phyloP scores from a whole-genome alignment of 176 grass and related monocot species.

The Oryza glaberrima region DNA sequence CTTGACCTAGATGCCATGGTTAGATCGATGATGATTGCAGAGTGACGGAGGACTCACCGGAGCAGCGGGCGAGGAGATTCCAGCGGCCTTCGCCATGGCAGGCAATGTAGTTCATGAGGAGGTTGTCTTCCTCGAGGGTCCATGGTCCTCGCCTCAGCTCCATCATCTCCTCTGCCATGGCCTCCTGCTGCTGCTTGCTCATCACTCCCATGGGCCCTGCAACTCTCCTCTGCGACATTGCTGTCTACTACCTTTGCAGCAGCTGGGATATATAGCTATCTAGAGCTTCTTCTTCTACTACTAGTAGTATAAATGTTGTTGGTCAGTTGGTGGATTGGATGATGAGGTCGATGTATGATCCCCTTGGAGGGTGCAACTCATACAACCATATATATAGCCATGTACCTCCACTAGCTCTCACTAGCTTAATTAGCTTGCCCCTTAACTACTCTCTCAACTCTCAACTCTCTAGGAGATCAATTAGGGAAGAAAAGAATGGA shows the following conservation, averaged over 20 bases:
- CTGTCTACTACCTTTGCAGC: constrained; percentile 15
- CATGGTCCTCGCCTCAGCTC: constrained; percentile 84
- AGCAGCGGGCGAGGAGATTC: constrained; percentile 89
- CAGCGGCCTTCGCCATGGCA: constrained; percentile 87
- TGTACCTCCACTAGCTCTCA: constrained; percentile 48
- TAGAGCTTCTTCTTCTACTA: background rate
- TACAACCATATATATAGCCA: constrained; percentile 43
- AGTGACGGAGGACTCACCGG: constrained; percentile 44
- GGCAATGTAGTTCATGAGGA: constrained; percentile 95
- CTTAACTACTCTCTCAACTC: constrained; percentile 24
- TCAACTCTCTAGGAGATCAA: constrained; percentile 13
- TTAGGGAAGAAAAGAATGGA: background rate
- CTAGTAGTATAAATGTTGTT: constrained; percentile 7
- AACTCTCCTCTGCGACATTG: constrained; percentile 77
- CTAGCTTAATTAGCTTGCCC: constrained; percentile 18
- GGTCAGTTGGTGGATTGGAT: background rate
- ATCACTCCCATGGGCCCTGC: constrained; percentile 38
- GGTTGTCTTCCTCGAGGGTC: constrained; percentile 86
- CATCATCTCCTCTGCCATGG: constrained; percentile 51
- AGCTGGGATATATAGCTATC: background rate
- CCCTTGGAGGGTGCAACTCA: constrained; percentile 42
- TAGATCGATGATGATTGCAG: background rate
- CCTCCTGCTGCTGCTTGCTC: constrained; percentile 38
- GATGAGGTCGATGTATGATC: constrained; percentile 35
- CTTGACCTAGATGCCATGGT: too few species aligned